Conservation (phyloP, 768 basidiomycete genomes). For the Boletus vermiculosoides region DNA sequence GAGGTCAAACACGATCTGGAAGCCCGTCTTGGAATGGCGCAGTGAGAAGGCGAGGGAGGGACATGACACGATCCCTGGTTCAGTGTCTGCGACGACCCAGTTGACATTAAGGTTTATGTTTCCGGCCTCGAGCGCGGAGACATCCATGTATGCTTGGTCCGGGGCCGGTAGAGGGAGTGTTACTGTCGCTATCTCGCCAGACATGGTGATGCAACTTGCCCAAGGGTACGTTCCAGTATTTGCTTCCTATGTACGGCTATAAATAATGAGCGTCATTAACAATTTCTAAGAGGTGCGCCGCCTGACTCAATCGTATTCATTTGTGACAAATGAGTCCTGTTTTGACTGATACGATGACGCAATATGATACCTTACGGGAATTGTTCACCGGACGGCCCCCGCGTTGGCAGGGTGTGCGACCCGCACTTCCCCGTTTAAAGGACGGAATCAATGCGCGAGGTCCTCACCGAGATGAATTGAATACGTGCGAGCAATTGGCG, state of each 20-base stretch:
- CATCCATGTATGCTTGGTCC: constrained; percentile 49
- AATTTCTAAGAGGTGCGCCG: neutral
- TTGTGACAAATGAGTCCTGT: neutral
- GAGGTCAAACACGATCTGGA: constrained; percentile 53
- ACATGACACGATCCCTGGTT: constrained; percentile 26
- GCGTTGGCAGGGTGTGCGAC: too few species aligned
- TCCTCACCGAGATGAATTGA: too few species aligned
- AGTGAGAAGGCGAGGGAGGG: constrained; percentile 56
- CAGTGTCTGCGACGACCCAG: constrained; percentile 37
- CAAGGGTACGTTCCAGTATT: neutral
- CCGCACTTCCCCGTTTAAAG: too few species aligned
- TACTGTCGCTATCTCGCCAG: constrained; percentile 6
- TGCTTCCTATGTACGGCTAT: neutral
- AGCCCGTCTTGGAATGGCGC: constrained; percentile 41
- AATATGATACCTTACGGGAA: too few species aligned
- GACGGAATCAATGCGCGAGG: too few species aligned
- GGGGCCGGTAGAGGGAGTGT: constrained; percentile 12
- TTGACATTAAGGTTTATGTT: constrained; percentile 39
- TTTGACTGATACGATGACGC: neutral
- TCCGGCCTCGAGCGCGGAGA: constrained; percentile 59
- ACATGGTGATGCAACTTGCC: neutral
- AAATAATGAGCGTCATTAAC: too few species aligned
- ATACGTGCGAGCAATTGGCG: too few species aligned
- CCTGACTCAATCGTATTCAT: neutral
- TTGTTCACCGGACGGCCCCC: too few species aligned